These are phyloP conservation scores for Penicillium cataractarum DNA, from an alignment of 495 filamentous ascomycete genomes.

Conservation along the genomic window DNA sequence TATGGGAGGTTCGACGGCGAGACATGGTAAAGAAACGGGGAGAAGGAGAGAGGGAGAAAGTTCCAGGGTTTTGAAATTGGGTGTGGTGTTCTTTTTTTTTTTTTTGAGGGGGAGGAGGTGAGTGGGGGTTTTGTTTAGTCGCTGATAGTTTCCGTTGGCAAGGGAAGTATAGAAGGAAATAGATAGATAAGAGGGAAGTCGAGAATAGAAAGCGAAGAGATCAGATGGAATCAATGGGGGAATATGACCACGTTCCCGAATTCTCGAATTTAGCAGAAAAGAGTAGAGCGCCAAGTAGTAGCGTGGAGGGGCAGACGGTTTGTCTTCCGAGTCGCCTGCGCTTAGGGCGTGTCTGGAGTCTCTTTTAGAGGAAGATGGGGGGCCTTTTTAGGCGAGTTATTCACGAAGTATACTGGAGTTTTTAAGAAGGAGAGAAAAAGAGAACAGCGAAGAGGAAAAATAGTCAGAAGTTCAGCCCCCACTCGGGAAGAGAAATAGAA, in stretches of 20 bases:
- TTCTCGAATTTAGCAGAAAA: no score
- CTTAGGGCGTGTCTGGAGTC: conserved; percentile 10
- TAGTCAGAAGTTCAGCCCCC: conserved; percentile 1
- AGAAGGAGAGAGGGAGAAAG: neutral
- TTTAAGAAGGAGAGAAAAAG: neutral
- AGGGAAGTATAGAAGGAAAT: neutral
- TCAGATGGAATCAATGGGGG: no score
- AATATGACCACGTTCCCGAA: no score
- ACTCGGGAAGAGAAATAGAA: neutral
- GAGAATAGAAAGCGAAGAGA: neutral
- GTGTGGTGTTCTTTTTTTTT: no score
- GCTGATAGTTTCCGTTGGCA: neutral
- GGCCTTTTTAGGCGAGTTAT: neutral
- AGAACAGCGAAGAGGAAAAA: conserved; percentile 2
- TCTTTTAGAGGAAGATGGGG: neutral
- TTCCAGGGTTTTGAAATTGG: no score
- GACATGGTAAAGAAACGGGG: conserved; percentile 35
- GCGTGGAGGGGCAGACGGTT: conserved; percentile 10
- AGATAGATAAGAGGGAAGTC: neutral
- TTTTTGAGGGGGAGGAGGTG: neutral
- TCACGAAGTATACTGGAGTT: neutral
- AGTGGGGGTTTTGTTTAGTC: neutral
- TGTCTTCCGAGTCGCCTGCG: conserved; percentile 19
- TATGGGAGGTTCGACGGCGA: conserved; percentile 49
- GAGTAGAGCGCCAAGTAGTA: neutral